Evolutionary conservation across 306 rosid genomes (phyloP), one percentile per base, ranked within the genome.

Genomic region (Bauhinia variegata): DNA sequence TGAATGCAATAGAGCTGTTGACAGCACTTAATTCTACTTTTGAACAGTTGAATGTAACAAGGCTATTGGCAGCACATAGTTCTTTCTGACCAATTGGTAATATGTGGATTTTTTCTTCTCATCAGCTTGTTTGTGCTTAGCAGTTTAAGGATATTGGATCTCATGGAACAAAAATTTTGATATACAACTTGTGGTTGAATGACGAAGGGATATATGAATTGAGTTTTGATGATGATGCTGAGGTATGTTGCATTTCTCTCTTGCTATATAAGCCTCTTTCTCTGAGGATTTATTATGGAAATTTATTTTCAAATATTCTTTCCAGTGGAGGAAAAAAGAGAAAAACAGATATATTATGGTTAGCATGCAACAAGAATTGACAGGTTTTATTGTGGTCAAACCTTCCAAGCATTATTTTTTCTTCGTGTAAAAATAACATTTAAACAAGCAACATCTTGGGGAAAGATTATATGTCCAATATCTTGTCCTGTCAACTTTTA

Each of bases 191-290:
- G 75, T 93, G 98, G 98, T 78, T 89, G 80, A 93, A 89, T 83
- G 97, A 93, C 78, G 98, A 93, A 85, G 97, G 97, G 70, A 70
- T 93, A 71, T 93, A 93, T 83, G 98, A 93, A 56, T 74, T 93
- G 86, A 89, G 79, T 86, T 93, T 93, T 73, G 98, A 93, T 73
- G 97, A 89, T 39, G 88, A 93, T 54, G 83, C 81, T 19, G 96
- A 93, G 98, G 98, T 93, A 84, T 75, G 81, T 23, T 52, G 54
- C 58, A 41, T 47, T 63, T 79, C 42, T 59, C 55, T 34, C 17
- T 52, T 39, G 38, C 63, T 60, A 14, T 18, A 16, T 30, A 7
- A 70, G 56, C 33, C 8, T 52, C 53, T 58, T 58, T n/a, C n/a
- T 38, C 4, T 53, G 9, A 5, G 72, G 39, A 14, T 42, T 47